These are phyloP conservation scores for Plantago coronopus DNA, from an alignment of 305 asterid genomes.

Conservation along the genomic window DNA sequence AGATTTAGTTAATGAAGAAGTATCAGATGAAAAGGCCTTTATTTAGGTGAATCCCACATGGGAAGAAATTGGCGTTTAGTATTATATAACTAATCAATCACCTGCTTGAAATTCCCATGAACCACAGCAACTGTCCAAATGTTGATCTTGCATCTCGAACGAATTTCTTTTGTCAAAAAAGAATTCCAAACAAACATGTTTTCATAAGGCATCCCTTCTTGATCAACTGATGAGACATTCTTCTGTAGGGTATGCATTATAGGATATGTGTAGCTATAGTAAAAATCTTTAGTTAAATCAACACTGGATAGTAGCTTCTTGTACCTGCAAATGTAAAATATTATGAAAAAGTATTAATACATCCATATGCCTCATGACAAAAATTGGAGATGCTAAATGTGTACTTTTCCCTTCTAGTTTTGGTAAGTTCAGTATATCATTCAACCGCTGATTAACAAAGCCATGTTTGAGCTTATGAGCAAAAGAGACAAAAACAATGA, in stretches of 20 bases:
- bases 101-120: slow-evolving; percentile 98
- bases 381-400: too few species aligned
- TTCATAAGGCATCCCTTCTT: slow-evolving; percentile 85
- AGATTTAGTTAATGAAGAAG: background rate
- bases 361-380: too few species aligned
- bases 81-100: slow-evolving; percentile 19
- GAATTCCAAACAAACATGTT: slow-evolving; percentile 98
- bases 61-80: background rate
- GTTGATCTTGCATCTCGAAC: slow-evolving; percentile 83
- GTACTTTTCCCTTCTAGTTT: too few species aligned
- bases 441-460: too few species aligned
- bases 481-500: too few species aligned
- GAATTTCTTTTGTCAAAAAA: slow-evolving; percentile 74
- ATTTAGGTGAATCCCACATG: slow-evolving; percentile 13
- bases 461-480: too few species aligned
- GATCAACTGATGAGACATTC: slow-evolving; percentile 63
- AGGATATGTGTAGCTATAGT: slow-evolving; percentile 91
- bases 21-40: slow-evolving; percentile 14
- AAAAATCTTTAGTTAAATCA: slow-evolving; percentile 91
- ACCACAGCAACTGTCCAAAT: slow-evolving; percentile 94
- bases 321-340: slow-evolving; percentile 61
- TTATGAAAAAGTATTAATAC: too few species aligned
- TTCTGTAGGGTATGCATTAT: slow-evolving; percentile 90
- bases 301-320: slow-evolving; percentile 96
- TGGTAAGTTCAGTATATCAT: too few species aligned